Conservation (phyloP, 1,139 yeast species). For the Suhomyces kunorum region DNA sequence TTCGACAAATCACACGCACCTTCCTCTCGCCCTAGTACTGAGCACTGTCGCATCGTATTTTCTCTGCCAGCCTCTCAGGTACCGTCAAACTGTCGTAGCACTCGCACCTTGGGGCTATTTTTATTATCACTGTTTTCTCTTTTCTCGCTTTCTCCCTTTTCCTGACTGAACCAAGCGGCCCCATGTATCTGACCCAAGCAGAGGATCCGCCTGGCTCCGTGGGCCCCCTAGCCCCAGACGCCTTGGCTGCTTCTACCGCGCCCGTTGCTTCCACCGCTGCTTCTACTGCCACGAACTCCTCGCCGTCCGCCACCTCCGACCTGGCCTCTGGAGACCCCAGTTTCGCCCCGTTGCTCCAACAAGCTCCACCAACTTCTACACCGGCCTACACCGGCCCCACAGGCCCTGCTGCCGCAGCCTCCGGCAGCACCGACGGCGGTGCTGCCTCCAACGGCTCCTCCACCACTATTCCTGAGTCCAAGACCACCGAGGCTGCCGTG, state of each 20-base stretch:
- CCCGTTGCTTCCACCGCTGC: not conserved
- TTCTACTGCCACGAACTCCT: not conserved
- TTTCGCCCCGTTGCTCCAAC: conserved; percentile 8
- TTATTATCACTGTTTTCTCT: conserved; percentile 8
- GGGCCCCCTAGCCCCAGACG: not conserved
- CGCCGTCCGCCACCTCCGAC: not conserved
- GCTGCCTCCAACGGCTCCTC: conserved; percentile 13
- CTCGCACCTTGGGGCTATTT: conserved; percentile 7
- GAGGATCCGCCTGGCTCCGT: conserved; percentile 11
- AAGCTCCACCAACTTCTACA: conserved; percentile 4
- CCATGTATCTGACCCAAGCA: conserved; percentile 9
- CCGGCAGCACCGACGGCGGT: conserved; percentile 13
- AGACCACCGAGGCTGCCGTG: conserved; percentile 12
- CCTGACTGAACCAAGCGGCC: too few species aligned
- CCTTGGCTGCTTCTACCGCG: too few species aligned
- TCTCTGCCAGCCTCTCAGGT: conserved; percentile 14
- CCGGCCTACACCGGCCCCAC: conserved; percentile 1
- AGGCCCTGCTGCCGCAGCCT: not conserved
- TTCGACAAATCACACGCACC: conserved; percentile 7
- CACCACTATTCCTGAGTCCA: conserved; percentile 13
- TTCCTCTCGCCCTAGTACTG: conserved; percentile 8
- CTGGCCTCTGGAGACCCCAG: conserved; percentile 2
- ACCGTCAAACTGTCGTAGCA: conserved; percentile 8
- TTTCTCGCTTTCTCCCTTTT: conserved; percentile 1
- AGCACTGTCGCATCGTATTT: conserved; percentile 13